Percentiles rank a stretch among this genome's conserved stretches.
Evolutionary conservation across 1,284 basidiomycete genomes (phyloP).

Genomic region (Rhodotorula sp.): DNA sequence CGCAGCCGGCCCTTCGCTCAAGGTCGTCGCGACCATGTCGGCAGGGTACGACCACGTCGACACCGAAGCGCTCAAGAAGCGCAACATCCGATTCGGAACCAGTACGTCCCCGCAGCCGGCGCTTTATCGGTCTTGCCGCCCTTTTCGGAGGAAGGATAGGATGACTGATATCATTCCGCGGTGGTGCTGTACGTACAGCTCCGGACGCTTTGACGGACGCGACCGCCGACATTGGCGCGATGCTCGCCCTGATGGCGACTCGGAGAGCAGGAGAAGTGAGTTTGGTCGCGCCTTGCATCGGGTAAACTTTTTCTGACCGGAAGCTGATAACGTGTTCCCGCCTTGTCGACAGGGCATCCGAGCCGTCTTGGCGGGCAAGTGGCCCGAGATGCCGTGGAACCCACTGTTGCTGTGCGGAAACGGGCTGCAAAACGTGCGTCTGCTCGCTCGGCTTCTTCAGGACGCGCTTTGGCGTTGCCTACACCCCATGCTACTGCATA

Average conservation of each 20-base stretch:
- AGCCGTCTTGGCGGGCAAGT: conserved; percentile 47
- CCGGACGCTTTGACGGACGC: conserved; percentile 41
- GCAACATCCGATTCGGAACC: conserved; percentile 75
- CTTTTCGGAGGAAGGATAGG: too few relatives aligned
- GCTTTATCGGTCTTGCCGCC: background rate
- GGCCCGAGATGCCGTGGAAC: conserved; percentile 68
- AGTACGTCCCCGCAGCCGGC: conserved; percentile 55
- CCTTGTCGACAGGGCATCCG: conserved; percentile 19
- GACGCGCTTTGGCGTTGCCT: conserved; percentile 48
- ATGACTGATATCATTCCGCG: too few relatives aligned
- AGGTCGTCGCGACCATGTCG: conserved; percentile 78
- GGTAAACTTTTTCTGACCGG: too few relatives aligned
- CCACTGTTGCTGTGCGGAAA: conserved; percentile 78
- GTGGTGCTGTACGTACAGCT: background rate
- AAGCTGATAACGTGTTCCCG: background rate
- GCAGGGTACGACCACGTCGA: conserved; percentile 71
- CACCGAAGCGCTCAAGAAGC: conserved; percentile 61
- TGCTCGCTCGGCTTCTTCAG: conserved; percentile 46
- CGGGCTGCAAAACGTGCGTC: conserved; percentile 50
- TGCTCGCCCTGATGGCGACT: conserved; percentile 87
- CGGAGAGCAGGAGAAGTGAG: conserved; percentile 64
- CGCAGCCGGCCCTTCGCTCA: conserved; percentile 67
- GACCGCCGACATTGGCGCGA: conserved; percentile 83
- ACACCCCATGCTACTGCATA: conserved; percentile 50
- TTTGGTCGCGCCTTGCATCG: background rate